A percentile compares a stretch with the other conserved stretches of the same genome.
Conservation (phyloP, 2,329 filamentous ascomycete species). For the Coccinonectria pachysandricola region DNA sequence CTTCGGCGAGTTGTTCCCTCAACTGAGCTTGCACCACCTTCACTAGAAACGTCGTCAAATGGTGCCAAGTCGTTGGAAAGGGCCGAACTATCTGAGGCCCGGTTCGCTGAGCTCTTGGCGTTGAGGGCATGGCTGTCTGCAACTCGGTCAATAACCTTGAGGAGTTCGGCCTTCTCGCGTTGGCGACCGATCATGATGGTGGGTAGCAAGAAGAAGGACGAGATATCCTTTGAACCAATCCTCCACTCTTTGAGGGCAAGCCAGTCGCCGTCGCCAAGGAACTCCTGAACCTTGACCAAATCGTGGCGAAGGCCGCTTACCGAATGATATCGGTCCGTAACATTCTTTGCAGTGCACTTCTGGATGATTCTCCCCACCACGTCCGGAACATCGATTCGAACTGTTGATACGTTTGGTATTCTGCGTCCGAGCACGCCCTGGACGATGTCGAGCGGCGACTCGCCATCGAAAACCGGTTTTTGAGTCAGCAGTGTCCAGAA, state of each 20-base stretch:
- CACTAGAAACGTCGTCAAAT: conserved; percentile 45
- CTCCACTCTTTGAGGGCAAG: conserved; percentile 61
- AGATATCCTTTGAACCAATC: conserved; percentile 76
- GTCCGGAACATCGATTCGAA: conserved; percentile 76
- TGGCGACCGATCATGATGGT: conserved; percentile 70
- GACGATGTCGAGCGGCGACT: conserved; percentile 78
- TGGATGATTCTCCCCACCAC: conserved; percentile 74
- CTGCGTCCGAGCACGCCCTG: conserved; percentile 76
- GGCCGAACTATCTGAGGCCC: conserved; percentile 43
- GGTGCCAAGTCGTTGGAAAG: conserved; percentile 41
- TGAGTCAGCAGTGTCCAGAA: conserved; percentile 83
- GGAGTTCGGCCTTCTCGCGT: conserved; percentile 58
- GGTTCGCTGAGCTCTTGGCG: conserved; percentile 30
- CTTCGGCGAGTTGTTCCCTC: conserved; percentile 41
- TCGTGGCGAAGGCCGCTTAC: conserved; percentile 79
- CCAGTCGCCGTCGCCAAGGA: conserved; percentile 66
- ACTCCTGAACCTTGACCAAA: conserved; percentile 59
- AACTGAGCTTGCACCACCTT: conserved; percentile 47
- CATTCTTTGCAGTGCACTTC: conserved; percentile 84
- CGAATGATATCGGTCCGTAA: conserved; percentile 81
- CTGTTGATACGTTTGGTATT: conserved; percentile 64
- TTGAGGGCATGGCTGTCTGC: conserved; percentile 50
- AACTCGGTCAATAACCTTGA: conserved; percentile 67
- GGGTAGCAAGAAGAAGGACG: conserved; percentile 84
- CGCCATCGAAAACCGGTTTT: conserved; percentile 67